Conservation (phyloP, 2,329 filamentous ascomycete species). For the Claviceps sp. region DNA sequence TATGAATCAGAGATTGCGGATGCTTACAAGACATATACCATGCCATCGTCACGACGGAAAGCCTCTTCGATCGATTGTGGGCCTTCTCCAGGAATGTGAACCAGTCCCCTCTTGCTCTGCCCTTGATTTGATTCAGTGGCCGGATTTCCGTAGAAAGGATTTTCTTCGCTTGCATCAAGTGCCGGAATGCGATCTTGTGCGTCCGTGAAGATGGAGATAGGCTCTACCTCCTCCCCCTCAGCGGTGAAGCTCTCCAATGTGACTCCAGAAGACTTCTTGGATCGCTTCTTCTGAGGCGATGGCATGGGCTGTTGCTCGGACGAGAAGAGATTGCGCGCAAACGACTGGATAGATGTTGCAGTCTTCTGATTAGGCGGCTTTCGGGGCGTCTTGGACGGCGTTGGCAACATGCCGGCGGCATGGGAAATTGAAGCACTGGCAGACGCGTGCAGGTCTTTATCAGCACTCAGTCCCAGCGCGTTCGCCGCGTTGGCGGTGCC, state of each 20-base stretch:
- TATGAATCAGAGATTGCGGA: background rate
- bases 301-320: slow-evolving; percentile 44
- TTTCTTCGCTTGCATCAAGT: slow-evolving; percentile 50
- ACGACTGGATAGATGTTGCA: slow-evolving; percentile 34
- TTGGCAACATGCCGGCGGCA: slow-evolving; percentile 50
- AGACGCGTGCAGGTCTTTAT: slow-evolving; percentile 15
- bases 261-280: slow-evolving; percentile 42
- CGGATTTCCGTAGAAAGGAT: slow-evolving; percentile 53
- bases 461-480: slow-evolving; percentile 23
- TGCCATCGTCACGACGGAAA: slow-evolving; percentile 52
- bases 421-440: slow-evolving; percentile 17
- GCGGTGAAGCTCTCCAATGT: slow-evolving; percentile 44
- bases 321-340: slow-evolving; percentile 51
- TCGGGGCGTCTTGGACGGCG: slow-evolving; percentile 64
- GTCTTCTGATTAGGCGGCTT: slow-evolving; percentile 43
- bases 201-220: slow-evolving; percentile 67
- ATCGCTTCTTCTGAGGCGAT: slow-evolving; percentile 42
- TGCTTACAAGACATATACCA: slow-evolving; percentile 70
- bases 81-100: slow-evolving; percentile 43
- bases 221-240: slow-evolving; percentile 41
- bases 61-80: slow-evolving; percentile 48
- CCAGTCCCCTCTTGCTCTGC: slow-evolving; percentile 40
- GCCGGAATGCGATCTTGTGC: slow-evolving; percentile 64
- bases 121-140: slow-evolving; percentile 30
- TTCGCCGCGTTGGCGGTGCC: slow-evolving; percentile 28